Evolutionary conservation across 192 early-diverging fungal species (phyloP), one percentile per base, ranked within the genome.

Genomic region (Powellomyces hirtus): DNA sequence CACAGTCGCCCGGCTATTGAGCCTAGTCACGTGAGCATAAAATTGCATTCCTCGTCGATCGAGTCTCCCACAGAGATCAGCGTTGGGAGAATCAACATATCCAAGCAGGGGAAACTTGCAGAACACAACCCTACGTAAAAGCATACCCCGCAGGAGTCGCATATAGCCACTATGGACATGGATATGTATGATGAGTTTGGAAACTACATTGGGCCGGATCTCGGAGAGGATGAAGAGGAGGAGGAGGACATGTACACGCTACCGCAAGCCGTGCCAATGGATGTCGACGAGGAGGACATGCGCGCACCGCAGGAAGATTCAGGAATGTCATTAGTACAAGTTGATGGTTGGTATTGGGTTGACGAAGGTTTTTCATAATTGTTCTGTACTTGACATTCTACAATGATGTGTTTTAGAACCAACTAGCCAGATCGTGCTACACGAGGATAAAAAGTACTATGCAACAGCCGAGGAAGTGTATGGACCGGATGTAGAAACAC

Each of bases 371-470:
- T 56, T 50, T 2, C 18, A 37, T 20, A 64, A 34, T 38, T 38
- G 44, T 68, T 20, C n/a, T 13, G 29, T 37, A 37, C 22, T 40
- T 30, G 18, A 24, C 62, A 49, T 46, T 36, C 22, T 16, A 24
- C 40, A 49, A 57, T 13, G 27, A 26, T 11, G 29, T 30, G 29
- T 24, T 8, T 35, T 24, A 62, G 60, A 89, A 80, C 4, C 53
- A 56, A 27, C 53, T 1, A 49, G 46, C 51, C 92, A 94, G 69
- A 86, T 99, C 38, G 90, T 99, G 0, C 82, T 98, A 59, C 97
- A 99, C 59, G 97, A 99, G 74, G 96, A 99, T 71, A 99, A 99
- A 74, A 92, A 93, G 72, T 98, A 98, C 81, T 99, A 99, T 62
- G 95, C 96, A 3, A 88, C 90, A n/a, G 96, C 96, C 4, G 91